These are phyloP conservation scores for Metahyphopichia silvanorum DNA, from an alignment of 805 yeast genomes.

Conservation along the genomic window DNA sequence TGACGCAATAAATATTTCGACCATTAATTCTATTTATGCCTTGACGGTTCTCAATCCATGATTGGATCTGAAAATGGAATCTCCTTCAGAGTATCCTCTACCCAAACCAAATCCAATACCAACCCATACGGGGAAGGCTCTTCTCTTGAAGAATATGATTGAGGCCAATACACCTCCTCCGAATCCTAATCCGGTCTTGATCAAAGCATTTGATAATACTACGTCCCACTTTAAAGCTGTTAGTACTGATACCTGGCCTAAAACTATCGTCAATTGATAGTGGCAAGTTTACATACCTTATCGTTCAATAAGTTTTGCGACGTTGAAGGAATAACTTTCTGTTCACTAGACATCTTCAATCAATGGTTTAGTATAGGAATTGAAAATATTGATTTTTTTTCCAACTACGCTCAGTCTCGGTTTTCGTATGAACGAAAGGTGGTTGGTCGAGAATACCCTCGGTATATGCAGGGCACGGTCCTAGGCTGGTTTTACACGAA, in stretches of 20 bases:
- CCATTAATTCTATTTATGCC: too few species aligned
- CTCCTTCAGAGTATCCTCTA: constrained; percentile 97
- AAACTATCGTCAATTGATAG: constrained; percentile 8
- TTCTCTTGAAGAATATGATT: constrained; percentile 84
- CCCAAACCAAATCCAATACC: constrained; percentile 98
- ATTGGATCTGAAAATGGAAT: constrained; percentile 83
- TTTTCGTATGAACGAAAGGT: background rate
- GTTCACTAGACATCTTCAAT: constrained; percentile 30
- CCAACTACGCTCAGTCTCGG: too few species aligned
- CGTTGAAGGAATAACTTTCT: constrained; percentile 24
- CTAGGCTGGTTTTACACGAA: background rate
- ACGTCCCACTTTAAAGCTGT: constrained; percentile 70
- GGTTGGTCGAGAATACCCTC: background rate
- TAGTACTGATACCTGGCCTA: constrained; percentile 2
- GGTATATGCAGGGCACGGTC: background rate
- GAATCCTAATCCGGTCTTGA: constrained; percentile 93
- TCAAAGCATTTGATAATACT: constrained; percentile 88
- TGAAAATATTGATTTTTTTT: too few species aligned
- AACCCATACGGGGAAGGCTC: constrained; percentile 97
- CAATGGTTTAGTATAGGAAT: too few species aligned
- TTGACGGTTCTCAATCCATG: constrained; percentile 75
- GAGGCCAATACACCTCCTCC: constrained; percentile 96
- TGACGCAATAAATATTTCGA: too few species aligned
- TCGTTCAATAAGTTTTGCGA: constrained; percentile 61
- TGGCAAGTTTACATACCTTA: constrained; percentile 32